Evolutionary conservation across 805 yeast species (phyloP).

Genomic region (Myxozyma melibiosi): DNA sequence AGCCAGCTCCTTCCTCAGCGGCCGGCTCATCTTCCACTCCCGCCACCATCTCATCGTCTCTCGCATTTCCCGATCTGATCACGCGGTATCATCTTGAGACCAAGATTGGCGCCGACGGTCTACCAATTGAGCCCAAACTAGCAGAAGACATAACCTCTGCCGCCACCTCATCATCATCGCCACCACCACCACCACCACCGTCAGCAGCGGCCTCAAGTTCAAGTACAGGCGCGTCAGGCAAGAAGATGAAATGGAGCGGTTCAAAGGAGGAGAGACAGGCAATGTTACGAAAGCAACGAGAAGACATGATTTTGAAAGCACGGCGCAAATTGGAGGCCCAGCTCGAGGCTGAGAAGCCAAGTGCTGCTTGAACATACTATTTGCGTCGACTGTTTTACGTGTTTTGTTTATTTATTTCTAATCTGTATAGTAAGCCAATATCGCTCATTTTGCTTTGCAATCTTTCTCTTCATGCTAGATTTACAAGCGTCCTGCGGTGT

Average conservation of each 20-base stretch:
- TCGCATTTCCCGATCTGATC: constrained; percentile 21
- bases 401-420: not conserved
- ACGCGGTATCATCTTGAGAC: constrained; percentile 25
- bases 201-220: not conserved
- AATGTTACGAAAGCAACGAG: constrained; percentile 52
- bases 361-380: not conserved
- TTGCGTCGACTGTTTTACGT: not conserved
- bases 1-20: constrained; percentile 27
- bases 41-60: constrained; percentile 1
- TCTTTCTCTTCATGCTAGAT: too few relatives aligned
- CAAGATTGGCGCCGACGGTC: constrained; percentile 19
- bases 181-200: not conserved
- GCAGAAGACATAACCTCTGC: too few relatives aligned
- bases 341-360: constrained; percentile 3
- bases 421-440: too few relatives aligned
- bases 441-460: too few relatives aligned
- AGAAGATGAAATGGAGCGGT: constrained; percentile 46
- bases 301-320: constrained; percentile 63
- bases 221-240: not conserved
- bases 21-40: not conserved
- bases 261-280: constrained; percentile 49
- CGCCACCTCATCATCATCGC: too few relatives aligned
- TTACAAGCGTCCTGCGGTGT: too few relatives aligned
- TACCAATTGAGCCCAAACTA: constrained; percentile 9
- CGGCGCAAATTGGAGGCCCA: constrained; percentile 53